These are phyloP conservation scores for Rasamsonia emersonii DNA, from an alignment of 2,329 filamentous ascomycete species.

Conservation along the genomic window DNA sequence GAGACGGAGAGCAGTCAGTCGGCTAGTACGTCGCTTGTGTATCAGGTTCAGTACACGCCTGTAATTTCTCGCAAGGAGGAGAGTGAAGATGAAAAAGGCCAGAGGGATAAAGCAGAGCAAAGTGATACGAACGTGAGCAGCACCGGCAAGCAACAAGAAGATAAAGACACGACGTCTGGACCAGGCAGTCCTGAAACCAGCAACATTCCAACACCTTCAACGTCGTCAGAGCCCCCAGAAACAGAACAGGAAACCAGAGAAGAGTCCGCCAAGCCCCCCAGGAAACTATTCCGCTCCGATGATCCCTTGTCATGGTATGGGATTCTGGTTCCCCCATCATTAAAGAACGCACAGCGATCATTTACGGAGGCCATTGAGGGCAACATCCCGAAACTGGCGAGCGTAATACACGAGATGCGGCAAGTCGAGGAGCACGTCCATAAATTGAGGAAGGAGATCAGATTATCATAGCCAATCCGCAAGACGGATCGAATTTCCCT, in stretches of 20 bases:
- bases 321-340: conserved; percentile 36
- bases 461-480: too few relatives aligned
- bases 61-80: too few relatives aligned
- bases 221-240: conserved; percentile 4
- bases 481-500: too few relatives aligned
- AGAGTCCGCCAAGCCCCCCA: conserved; percentile 12
- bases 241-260: conserved; percentile 3
- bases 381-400: conserved; percentile 29
- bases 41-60: too few relatives aligned
- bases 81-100: conserved; percentile 9
- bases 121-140: too few relatives aligned
- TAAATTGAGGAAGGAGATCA: conserved; percentile 19
- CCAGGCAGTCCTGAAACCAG: conserved; percentile 2
- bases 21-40: too few relatives aligned
- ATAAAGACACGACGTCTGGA: too few relatives aligned
- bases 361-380: conserved; percentile 34
- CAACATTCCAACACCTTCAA: conserved; percentile 2
- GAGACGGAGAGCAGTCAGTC: too few relatives aligned
- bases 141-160: too few relatives aligned
- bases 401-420: conserved; percentile 31
- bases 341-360: conserved; percentile 36
- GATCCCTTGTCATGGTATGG: conserved; percentile 44
- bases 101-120: conserved; percentile 5
- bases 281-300: conserved; percentile 21
- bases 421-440: conserved; percentile 31